phyloP scores from a whole-genome alignment of 805 yeast genomes.

The Wickerhamomyces alni region DNA sequence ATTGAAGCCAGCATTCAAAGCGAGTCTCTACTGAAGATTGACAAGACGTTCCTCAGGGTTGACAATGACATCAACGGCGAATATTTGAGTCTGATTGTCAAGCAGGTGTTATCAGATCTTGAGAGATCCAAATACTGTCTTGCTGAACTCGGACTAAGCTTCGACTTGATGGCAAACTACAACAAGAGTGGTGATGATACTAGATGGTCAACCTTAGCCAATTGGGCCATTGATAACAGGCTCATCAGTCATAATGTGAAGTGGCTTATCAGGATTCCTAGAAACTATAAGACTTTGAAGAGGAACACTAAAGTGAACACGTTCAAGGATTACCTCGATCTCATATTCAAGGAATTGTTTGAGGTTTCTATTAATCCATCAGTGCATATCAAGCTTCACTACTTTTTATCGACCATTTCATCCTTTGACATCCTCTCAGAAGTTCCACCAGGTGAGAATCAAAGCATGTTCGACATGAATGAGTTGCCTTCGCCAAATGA shows the following conservation, averaged over 20 bases:
- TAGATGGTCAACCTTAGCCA: slow-evolving; percentile 27
- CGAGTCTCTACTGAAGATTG: slow-evolving; percentile 24
- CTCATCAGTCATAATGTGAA: slow-evolving; percentile 33
- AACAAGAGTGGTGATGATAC: slow-evolving; percentile 8
- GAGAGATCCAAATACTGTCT: slow-evolving; percentile 35
- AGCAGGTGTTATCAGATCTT: slow-evolving; percentile 26
- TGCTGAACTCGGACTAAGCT: slow-evolving; percentile 31
- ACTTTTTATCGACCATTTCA: slow-evolving; percentile 26
- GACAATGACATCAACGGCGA: slow-evolving; percentile 33
- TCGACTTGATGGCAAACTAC: slow-evolving; percentile 18
- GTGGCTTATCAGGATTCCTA: slow-evolving; percentile 31
- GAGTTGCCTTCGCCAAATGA: slow-evolving; percentile 20
- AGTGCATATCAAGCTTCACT: slow-evolving; percentile 23
- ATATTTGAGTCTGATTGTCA: slow-evolving; percentile 29
- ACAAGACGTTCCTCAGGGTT: slow-evolving; percentile 29
- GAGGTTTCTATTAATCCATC: slow-evolving; percentile 20
- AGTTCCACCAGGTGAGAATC: slow-evolving; percentile 16
- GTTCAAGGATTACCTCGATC: slow-evolving; percentile 29
- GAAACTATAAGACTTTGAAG: slow-evolving; percentile 25
- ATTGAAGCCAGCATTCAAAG: slow-evolving; percentile 19
- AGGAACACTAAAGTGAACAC: slow-evolving; percentile 4
- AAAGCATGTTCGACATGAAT: slow-evolving; percentile 15
- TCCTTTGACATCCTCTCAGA: slow-evolving; percentile 27
- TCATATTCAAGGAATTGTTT: slow-evolving; percentile 29
- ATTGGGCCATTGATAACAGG: slow-evolving; percentile 31